Evolutionary conservation across 768 basidiomycete species (phyloP).

Genomic region (Hygrophorus pudorinus): DNA sequence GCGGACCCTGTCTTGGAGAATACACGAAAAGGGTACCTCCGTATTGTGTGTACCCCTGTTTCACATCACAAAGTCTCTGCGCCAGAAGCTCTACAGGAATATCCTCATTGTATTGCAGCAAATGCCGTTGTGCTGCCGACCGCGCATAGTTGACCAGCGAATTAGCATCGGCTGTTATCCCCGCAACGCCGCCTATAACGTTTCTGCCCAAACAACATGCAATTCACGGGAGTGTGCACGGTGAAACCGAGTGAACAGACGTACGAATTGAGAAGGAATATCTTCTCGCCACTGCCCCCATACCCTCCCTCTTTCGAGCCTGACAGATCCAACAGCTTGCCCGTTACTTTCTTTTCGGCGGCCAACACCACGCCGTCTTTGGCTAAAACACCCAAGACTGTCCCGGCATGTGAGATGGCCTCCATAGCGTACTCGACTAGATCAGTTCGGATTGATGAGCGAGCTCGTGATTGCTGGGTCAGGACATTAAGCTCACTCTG

Average conservation of each 20-base stretch:
- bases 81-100: slow-evolving; percentile 96
- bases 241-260: slow-evolving; percentile 17
- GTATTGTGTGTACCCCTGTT: slow-evolving; percentile 97
- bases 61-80: slow-evolving; percentile 90
- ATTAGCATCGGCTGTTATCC: slow-evolving; percentile 94
- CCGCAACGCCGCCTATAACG: slow-evolving; percentile 91
- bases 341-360: slow-evolving; percentile 97
- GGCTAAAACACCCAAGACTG: slow-evolving; percentile 87
- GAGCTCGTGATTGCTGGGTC: slow-evolving; percentile 1
- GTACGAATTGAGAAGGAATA: slow-evolving; percentile 88
- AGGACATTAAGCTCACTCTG: slow-evolving; percentile 58
- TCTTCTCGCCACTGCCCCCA: slow-evolving; percentile 97
- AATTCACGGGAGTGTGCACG: not conserved
- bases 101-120: slow-evolving; percentile 90
- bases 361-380: slow-evolving; percentile 88
- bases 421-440: slow-evolving; percentile 99
- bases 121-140: slow-evolving; percentile 80
- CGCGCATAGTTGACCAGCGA: slow-evolving; percentile 94
- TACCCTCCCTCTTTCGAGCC: slow-evolving; percentile 80
- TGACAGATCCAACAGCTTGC: slow-evolving; percentile 90
- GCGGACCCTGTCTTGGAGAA: not conserved
- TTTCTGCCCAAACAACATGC: slow-evolving; percentile 44
- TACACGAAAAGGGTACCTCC: slow-evolving; percentile 50
- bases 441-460: slow-evolving; percentile 7
- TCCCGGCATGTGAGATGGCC: slow-evolving; percentile 92